phyloP scores from a whole-genome alignment of 1,139 yeast species.

The Hemisphaericaspora xylofermentans region DNA sequence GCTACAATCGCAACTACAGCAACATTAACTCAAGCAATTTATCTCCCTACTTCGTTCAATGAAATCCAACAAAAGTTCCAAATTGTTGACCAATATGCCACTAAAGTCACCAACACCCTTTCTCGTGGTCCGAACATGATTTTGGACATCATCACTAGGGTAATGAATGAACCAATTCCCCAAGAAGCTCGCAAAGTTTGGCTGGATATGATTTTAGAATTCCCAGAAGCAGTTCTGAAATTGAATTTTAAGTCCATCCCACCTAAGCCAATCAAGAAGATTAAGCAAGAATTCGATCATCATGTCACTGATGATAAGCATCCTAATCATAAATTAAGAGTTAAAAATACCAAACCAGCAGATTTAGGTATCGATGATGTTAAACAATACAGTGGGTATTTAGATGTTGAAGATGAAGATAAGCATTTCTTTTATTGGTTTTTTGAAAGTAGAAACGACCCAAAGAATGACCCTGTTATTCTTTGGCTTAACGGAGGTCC shows the following conservation, averaged over 20 bases:
- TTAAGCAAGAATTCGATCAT: conserved; percentile 52
- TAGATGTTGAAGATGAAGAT: conserved; percentile 80
- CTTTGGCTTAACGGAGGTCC: conserved; percentile 52
- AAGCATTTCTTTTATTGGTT: conserved; percentile 62
- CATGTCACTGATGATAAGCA: conserved; percentile 45
- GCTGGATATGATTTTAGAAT: conserved; percentile 59
- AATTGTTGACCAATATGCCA: conserved; percentile 18
- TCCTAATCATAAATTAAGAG: conserved; percentile 61
- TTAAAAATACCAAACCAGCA: conserved; percentile 52
- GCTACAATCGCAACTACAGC: conserved; percentile 25
- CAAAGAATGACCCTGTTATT: conserved; percentile 42
- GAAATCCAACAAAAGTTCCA: conserved; percentile 29
- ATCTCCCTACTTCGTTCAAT: conserved; percentile 29
- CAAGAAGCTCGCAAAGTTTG: conserved; percentile 52
- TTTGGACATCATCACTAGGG: conserved; percentile 32
- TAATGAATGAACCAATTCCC: conserved; percentile 48
- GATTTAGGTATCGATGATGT: conserved; percentile 73
- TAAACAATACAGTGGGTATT: conserved; percentile 83
- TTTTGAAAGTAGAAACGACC: conserved; percentile 47
- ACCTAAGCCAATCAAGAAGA: conserved; percentile 43
- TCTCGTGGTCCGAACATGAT: conserved; percentile 20
- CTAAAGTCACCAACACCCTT: conserved; percentile 17
- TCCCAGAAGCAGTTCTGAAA: conserved; percentile 51
- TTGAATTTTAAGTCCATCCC: conserved; percentile 46
- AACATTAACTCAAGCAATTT: conserved; percentile 29